Conservation (phyloP, 2,329 filamentous ascomycete genomes). For the Chalara sp. region DNA sequence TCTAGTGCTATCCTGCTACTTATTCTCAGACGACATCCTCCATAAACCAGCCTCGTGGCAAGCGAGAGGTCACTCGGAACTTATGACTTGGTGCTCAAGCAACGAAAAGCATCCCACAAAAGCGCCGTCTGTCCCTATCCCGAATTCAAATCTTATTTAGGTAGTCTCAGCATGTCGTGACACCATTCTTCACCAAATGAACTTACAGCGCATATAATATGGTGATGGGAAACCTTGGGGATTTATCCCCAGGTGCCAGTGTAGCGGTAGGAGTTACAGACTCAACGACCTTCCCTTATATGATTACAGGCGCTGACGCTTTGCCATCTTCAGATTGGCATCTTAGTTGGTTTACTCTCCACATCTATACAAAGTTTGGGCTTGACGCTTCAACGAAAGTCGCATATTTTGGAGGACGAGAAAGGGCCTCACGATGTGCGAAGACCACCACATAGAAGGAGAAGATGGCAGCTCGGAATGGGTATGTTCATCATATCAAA, state of each 20-base stretch:
- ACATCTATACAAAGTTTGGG: slow-evolving; percentile 93
- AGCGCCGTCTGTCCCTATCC: not conserved
- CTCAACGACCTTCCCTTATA: slow-evolving; percentile 7
- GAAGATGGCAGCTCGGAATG: slow-evolving; percentile 97
- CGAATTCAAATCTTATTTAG: not conserved
- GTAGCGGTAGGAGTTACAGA: slow-evolving; percentile 54
- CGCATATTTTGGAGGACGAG: slow-evolving; percentile 95
- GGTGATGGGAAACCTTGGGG: slow-evolving; percentile 65
- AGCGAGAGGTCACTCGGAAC: too few species aligned
- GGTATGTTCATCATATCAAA: slow-evolving; percentile 94
- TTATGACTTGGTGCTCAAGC: too few species aligned
- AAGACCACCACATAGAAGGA: slow-evolving; percentile 79
- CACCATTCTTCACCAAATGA: slow-evolving; percentile 22
- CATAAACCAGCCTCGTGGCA: too few species aligned
- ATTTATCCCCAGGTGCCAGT: slow-evolving; percentile 70
- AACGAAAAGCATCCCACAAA: not conserved
- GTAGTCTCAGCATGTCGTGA: slow-evolving; percentile 5
- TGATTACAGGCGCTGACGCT: not conserved
- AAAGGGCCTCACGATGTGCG: slow-evolving; percentile 70
- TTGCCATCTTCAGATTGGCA: slow-evolving; percentile 60
- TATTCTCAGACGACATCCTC: too few species aligned
- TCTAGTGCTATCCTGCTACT: too few species aligned
- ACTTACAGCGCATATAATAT: slow-evolving; percentile 18
- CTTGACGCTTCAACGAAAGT: slow-evolving; percentile 93
- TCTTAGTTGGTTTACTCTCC: slow-evolving; percentile 86